A percentile compares a stretch with the other conserved stretches of the same genome.
Conservation (phyloP, 805 yeast species). For the Saccharomycopsis fermentans region DNA sequence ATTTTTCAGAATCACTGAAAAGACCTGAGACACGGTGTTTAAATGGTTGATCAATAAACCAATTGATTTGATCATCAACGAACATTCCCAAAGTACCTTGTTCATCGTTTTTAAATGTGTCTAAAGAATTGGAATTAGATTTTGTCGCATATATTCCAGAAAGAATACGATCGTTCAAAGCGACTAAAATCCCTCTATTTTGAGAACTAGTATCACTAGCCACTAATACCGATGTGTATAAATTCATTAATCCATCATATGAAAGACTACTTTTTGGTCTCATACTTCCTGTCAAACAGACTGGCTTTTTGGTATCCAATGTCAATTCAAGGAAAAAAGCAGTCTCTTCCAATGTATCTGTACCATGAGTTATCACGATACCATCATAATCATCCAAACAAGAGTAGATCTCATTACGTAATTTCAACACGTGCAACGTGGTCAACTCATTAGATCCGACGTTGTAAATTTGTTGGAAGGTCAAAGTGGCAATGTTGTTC, state of each 20-base stretch:
- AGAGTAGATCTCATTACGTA: slow-evolving; percentile 13
- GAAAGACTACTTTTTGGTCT: slow-evolving; percentile 62
- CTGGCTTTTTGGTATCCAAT: slow-evolving; percentile 35
- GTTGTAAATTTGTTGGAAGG: slow-evolving; percentile 17
- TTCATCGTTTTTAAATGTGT: slow-evolving; percentile 57
- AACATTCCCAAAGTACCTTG: slow-evolving; percentile 66
- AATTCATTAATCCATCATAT: slow-evolving; percentile 65
- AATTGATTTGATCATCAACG: slow-evolving; percentile 55
- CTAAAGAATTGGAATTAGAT: slow-evolving; percentile 59
- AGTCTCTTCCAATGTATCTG: slow-evolving; percentile 41
- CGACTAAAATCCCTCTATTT: slow-evolving; percentile 53
- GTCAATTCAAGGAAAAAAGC: slow-evolving; percentile 40
- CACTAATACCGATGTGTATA: slow-evolving; percentile 58
- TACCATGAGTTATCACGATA: slow-evolving; percentile 40
- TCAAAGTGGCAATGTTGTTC: slow-evolving; percentile 10
- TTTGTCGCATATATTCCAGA: slow-evolving; percentile 64
- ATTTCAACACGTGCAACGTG: slow-evolving; percentile 10
- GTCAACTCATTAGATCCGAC: slow-evolving; percentile 18
- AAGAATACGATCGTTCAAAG: slow-evolving; percentile 57
- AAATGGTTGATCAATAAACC: slow-evolving; percentile 18
- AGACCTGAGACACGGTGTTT: slow-evolving; percentile 14
- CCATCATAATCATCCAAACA: slow-evolving; percentile 29
- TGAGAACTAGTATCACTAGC: slow-evolving; percentile 42
- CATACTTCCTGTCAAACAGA: slow-evolving; percentile 67
- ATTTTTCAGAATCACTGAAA: slow-evolving; percentile 12